Conservation (phyloP, 352 stramenopile species). For the Pythium dissimile region DNA sequence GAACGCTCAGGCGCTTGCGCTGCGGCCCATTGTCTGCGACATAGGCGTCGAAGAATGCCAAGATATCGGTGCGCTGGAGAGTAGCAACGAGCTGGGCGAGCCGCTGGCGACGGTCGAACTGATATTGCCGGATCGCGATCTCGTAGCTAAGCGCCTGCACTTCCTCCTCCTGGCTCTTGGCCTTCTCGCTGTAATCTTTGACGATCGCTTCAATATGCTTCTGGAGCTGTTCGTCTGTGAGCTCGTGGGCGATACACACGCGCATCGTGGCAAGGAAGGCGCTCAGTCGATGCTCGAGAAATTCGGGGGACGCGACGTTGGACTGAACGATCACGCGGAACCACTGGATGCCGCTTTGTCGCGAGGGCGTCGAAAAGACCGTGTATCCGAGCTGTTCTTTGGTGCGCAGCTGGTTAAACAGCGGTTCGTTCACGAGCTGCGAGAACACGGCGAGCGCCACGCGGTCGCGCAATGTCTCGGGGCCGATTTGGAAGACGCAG, state of each 20-base stretch:
- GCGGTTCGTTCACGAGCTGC: slow-evolving; percentile 55
- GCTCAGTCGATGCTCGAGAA: slow-evolving; percentile 69
- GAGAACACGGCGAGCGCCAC: slow-evolving; percentile 48
- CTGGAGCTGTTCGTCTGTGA: slow-evolving; percentile 28
- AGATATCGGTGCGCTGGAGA: slow-evolving; percentile 43
- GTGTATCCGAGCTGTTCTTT: slow-evolving; percentile 71
- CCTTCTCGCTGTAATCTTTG: slow-evolving; percentile 60
- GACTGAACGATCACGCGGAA: slow-evolving; percentile 81
- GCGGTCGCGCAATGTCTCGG: slow-evolving; percentile 36
- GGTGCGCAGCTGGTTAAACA: slow-evolving; percentile 62
- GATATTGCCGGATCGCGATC: slow-evolving; percentile 65
- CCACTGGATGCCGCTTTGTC: slow-evolving; percentile 44
- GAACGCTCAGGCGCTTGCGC: slow-evolving; percentile 54
- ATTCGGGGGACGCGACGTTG: slow-evolving; percentile 55
- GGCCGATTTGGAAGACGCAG: slow-evolving; percentile 45
- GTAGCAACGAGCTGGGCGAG: slow-evolving; percentile 41
- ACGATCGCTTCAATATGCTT: slow-evolving; percentile 67
- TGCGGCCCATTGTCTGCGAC: slow-evolving; percentile 22
- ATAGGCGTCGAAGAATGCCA: slow-evolving; percentile 68
- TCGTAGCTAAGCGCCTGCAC: slow-evolving; percentile 49
- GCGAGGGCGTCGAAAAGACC: slow-evolving; percentile 52
- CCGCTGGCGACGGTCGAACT: slow-evolving; percentile 51
- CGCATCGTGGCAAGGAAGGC: slow-evolving; percentile 49
- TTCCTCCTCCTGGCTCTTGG: slow-evolving; percentile 69
- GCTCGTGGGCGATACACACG: slow-evolving; percentile 26